These are phyloP conservation scores for Skeletonema grethae DNA, from an alignment of 108 stramenopile species.

Conservation along the genomic window DNA sequence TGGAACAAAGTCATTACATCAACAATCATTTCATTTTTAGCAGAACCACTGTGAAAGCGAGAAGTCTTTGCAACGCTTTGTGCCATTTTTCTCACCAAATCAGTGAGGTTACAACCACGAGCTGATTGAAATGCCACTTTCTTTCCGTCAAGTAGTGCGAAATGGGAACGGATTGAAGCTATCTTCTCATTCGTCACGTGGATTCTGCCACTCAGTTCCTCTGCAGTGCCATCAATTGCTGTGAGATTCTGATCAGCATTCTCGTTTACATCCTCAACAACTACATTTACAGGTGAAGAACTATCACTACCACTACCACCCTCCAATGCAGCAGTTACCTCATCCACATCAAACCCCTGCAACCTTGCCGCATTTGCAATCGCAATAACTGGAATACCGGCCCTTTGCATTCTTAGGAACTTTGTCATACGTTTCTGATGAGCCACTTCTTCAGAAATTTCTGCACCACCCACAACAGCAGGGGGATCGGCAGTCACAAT, in stretches of 20 bases:
- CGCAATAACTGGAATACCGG: too few relatives aligned
- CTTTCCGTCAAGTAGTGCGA: slow-evolving; percentile 4
- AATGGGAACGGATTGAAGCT: not conserved
- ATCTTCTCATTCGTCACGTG: too few relatives aligned
- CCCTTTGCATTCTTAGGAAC: too few relatives aligned
- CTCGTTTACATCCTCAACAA: not conserved
- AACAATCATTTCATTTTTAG: slow-evolving; percentile 33
- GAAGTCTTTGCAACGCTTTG: slow-evolving; percentile 57
- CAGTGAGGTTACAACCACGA: slow-evolving; percentile 22
- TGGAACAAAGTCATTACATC: slow-evolving; percentile 52
- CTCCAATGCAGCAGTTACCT: slow-evolving; percentile 20
- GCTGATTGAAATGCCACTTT: slow-evolving; percentile 29
- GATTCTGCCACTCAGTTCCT: not conserved
- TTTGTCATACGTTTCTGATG: too few relatives aligned
- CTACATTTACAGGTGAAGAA: not conserved
- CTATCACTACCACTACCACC: too few relatives aligned
- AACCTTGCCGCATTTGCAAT: slow-evolving; percentile 17
- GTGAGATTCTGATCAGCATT: not conserved
- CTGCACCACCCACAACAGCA: too few relatives aligned
- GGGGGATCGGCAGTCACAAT: not conserved
- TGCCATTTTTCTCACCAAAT: slow-evolving; percentile 58
- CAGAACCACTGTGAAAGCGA: slow-evolving; percentile 3
- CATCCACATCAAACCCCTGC: slow-evolving; percentile 38
- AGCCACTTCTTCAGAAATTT: too few relatives aligned
- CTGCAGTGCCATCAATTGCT: not conserved